These are phyloP conservation scores for Starmerella stellata DNA, from an alignment of 805 yeast genomes.

Conservation along the genomic window DNA sequence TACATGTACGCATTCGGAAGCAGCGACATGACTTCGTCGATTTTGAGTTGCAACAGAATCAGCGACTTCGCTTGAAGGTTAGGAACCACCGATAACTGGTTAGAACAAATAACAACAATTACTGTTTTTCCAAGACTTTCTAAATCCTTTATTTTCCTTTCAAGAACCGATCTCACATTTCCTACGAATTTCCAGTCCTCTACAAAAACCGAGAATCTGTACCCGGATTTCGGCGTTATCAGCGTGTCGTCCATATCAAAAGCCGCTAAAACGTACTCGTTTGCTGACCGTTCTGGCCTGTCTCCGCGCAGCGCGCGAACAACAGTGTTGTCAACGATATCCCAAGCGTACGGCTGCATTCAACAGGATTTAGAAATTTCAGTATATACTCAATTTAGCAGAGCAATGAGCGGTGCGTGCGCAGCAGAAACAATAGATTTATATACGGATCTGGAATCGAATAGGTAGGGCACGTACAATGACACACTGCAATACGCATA, in stretches of 20 bases:
- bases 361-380: too few species aligned
- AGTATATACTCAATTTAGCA: too few species aligned
- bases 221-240: constrained; percentile 45
- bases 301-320: too few species aligned
- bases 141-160: constrained; percentile 1
- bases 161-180: constrained; percentile 8
- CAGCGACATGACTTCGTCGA: constrained; percentile 5
- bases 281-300: too few species aligned
- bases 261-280: too few species aligned
- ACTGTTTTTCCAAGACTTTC: constrained; percentile 12
- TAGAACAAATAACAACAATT: constrained; percentile 55
- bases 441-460: too few species aligned
- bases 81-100: constrained; percentile 55
- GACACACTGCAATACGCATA: too few species aligned
- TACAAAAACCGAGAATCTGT: constrained; percentile 37
- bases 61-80: constrained; percentile 22
- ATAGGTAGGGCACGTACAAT: too few species aligned
- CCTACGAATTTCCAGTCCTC: constrained; percentile 52
- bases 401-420: too few species aligned
- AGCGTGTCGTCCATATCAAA: constrained; percentile 80
- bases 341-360: too few species aligned
- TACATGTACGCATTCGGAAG: constrained; percentile 18
- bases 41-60: constrained; percentile 21
- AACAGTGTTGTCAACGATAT: too few species aligned
- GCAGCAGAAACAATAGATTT: too few species aligned